Evolutionary conservation across 169 alveolate species (phyloP).

Genomic region (Perkinsus olseni): DNA sequence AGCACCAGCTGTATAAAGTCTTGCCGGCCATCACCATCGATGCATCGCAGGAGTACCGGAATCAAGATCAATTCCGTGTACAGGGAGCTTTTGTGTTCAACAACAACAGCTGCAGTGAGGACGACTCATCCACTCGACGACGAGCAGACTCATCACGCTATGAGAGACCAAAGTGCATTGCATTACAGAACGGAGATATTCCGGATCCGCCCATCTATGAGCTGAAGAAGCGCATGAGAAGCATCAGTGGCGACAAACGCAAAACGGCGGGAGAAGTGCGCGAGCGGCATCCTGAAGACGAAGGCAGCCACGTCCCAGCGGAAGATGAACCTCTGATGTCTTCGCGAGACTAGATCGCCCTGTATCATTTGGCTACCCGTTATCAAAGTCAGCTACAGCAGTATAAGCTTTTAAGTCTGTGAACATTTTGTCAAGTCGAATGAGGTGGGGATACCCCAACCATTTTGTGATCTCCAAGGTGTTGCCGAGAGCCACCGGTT

Average conservation of each 20-base stretch:
- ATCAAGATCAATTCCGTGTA: background rate
- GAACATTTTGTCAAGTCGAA: no score
- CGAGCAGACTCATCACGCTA: background rate
- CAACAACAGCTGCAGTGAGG: background rate
- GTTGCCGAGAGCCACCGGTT: no score
- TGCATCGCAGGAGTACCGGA: background rate
- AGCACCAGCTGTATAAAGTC: background rate
- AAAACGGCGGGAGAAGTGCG: background rate
- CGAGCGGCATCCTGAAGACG: background rate
- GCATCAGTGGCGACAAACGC: background rate
- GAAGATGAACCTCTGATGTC: background rate
- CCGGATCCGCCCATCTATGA: background rate
- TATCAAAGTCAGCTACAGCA: background rate
- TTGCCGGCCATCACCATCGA: background rate
- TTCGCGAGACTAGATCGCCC: background rate
- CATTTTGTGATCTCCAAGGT: no score
- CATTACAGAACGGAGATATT: background rate
- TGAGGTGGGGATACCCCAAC: no score
- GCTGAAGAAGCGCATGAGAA: background rate
- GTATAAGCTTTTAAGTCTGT: background rate
- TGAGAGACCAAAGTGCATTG: background rate
- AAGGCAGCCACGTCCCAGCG: background rate
- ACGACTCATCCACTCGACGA: background rate
- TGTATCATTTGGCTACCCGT: background rate
- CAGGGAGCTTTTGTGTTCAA: background rate